Percentiles rank a stretch among this genome's conserved stretches.
Evolutionary conservation across 1,139 yeast species (phyloP).

Genomic region (Scheffersomyces segobiensis): DNA sequence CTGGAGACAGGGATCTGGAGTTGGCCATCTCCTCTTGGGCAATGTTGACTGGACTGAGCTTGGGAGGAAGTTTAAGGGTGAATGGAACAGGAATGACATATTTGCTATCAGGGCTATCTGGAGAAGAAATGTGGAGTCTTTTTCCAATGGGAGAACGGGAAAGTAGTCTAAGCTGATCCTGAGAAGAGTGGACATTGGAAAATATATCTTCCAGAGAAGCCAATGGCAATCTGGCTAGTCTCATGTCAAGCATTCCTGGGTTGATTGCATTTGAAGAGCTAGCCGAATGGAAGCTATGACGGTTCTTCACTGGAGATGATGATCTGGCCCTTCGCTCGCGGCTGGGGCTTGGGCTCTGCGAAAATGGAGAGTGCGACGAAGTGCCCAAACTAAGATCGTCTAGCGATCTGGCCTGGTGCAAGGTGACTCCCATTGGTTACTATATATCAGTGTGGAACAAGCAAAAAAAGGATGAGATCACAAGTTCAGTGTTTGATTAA

Average conservation of each 20-base stretch:
- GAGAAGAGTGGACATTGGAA: slow-evolving; percentile 18
- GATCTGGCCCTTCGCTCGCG: slow-evolving; percentile 30
- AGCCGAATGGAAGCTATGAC: slow-evolving; percentile 14
- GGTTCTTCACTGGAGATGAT: slow-evolving; percentile 29
- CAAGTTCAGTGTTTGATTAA: neutral
- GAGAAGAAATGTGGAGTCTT: slow-evolving; percentile 33
- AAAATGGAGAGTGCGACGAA: slow-evolving; percentile 3
- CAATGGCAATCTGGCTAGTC: slow-evolving; percentile 23
- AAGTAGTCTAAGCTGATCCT: slow-evolving; percentile 31
- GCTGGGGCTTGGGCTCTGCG: slow-evolving; percentile 1
- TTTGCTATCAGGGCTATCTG: slow-evolving; percentile 20
- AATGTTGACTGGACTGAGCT: slow-evolving; percentile 31
- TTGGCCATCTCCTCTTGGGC: slow-evolving; percentile 6
- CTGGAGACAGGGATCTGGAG: slow-evolving; percentile 15
- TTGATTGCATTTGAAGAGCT: slow-evolving; percentile 14
- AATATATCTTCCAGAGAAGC: slow-evolving; percentile 21
- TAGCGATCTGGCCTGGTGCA: slow-evolving; percentile 11
- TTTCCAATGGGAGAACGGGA: slow-evolving; percentile 40
- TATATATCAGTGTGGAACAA: neutral
- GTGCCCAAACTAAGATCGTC: slow-evolving; percentile 19
- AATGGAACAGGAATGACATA: slow-evolving; percentile 49
- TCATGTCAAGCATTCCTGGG: slow-evolving; percentile 22
- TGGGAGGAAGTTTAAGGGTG: slow-evolving; percentile 45
- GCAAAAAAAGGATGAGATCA: neutral
- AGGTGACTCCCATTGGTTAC: neutral